Evolutionary conservation across 768 basidiomycete species (phyloP).

Genomic region (Krasilnikovozyma curviuscula): DNA sequence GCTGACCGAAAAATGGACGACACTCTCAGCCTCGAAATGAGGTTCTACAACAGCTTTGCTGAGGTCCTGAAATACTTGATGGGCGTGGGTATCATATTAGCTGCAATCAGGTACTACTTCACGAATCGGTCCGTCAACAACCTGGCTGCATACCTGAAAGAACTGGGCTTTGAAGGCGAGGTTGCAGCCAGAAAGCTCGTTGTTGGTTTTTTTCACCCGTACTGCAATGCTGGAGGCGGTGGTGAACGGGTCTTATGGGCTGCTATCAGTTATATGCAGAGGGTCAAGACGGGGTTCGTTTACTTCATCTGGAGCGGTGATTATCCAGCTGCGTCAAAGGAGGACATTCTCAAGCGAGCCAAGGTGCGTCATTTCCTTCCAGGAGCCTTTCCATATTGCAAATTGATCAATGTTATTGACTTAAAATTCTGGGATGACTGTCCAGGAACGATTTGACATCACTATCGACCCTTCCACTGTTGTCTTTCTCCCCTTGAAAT

Average conservation of each 20-base stretch:
- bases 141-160: no score
- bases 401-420: not conserved
- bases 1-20: no score
- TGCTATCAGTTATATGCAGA: conserved; percentile 58
- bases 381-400: not conserved
- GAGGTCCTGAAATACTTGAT: no score
- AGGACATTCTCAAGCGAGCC: conserved; percentile 59
- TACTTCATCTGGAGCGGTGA: conserved; percentile 83
- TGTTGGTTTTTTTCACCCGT: conserved; percentile 85
- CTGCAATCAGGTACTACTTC: no score
- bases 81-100: no score
- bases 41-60: no score
- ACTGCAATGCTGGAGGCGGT: conserved; percentile 94
- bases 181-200: conserved; percentile 26
- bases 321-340: conserved; percentile 47
- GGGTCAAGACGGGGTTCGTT: conserved; percentile 42
- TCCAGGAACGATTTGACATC: conserved; percentile 64
- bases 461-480: conserved; percentile 42
- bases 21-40: no score
- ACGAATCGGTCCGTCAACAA: no score
- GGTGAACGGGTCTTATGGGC: conserved; percentile 93
- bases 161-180: no score
- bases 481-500: conserved; percentile 61
- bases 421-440: not conserved
- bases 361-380: conserved; percentile 34